Percentiles rank a stretch among this genome's conserved stretches.
Evolutionary conservation across 2,329 filamentous ascomycete species (phyloP).

Genomic region (Pyrenophora graminea): DNA sequence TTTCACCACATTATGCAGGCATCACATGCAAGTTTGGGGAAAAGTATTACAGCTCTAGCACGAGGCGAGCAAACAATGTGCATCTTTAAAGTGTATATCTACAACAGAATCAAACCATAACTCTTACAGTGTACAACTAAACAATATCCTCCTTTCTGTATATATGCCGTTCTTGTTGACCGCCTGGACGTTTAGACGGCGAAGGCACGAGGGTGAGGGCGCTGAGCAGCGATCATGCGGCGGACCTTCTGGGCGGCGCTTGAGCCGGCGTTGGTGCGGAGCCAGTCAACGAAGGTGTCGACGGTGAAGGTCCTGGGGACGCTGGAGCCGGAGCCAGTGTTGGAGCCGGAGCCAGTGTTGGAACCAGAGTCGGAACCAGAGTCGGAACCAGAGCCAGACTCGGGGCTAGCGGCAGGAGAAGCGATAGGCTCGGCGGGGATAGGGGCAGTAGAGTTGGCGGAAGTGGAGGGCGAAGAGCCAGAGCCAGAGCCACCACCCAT

Average conservation of each 20-base stretch:
- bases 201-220: slow-evolving; percentile 38
- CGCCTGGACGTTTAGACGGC: slow-evolving; percentile 15
- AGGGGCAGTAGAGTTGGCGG: slow-evolving; percentile 14
- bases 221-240: slow-evolving; percentile 28
- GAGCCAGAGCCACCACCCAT: slow-evolving; percentile 43
- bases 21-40: no score
- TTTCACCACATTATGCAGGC: no score
- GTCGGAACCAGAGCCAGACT: slow-evolving; percentile 12
- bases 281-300: slow-evolving; percentile 41
- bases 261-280: slow-evolving; percentile 33
- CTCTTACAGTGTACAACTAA: background rate
- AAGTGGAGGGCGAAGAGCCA: slow-evolving; percentile 21
- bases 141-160: background rate
- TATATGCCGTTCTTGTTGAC: background rate
- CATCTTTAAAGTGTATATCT: slow-evolving; percentile 35
- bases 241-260: slow-evolving; percentile 29
- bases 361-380: background rate
- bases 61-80: slow-evolving; percentile 17
- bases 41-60: background rate
- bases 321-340: slow-evolving; percentile 14
- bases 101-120: slow-evolving; percentile 33
- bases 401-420: slow-evolving; percentile 14
- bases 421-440: slow-evolving; percentile 11
- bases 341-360: slow-evolving; percentile 5
- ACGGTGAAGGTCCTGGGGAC: slow-evolving; percentile 41